A percentile compares a stretch with the other conserved stretches of the same genome.
Evolutionary conservation across 2,329 filamentous ascomycete genomes (phyloP).

Genomic region (Cadophora gregata): DNA sequence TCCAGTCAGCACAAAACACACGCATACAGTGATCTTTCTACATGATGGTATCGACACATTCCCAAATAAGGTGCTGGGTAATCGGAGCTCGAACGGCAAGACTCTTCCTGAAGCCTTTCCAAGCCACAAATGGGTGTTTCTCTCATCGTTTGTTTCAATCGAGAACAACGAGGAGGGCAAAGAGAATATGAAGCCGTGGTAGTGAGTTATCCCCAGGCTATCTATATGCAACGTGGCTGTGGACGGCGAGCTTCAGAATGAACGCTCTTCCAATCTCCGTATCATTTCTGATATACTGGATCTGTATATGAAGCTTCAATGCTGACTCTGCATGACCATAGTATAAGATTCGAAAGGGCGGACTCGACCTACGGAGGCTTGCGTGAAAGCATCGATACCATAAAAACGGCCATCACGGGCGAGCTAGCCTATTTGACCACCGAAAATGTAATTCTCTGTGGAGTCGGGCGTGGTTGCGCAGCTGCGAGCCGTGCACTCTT

Average conservation of each 20-base stretch:
- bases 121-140: background rate
- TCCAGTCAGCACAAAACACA: background rate
- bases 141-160: background rate
- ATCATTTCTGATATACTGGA: background rate
- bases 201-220: background rate
- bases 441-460: background rate
- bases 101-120: background rate
- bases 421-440: background rate
- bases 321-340: background rate
- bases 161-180: background rate
- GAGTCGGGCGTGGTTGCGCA: background rate
- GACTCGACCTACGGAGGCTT: background rate
- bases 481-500: background rate
- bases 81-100: background rate
- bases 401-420: background rate
- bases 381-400: background rate
- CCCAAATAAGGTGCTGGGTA: background rate
- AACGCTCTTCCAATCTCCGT: background rate
- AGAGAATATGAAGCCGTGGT: background rate
- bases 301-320: background rate
- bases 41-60: background rate
- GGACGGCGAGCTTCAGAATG: background rate
- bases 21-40: background rate
- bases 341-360: background rate
- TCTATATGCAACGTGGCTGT: background rate